Conservation (phyloP, 2,329 filamentous ascomycete genomes). For the Saccharata proteae region DNA sequence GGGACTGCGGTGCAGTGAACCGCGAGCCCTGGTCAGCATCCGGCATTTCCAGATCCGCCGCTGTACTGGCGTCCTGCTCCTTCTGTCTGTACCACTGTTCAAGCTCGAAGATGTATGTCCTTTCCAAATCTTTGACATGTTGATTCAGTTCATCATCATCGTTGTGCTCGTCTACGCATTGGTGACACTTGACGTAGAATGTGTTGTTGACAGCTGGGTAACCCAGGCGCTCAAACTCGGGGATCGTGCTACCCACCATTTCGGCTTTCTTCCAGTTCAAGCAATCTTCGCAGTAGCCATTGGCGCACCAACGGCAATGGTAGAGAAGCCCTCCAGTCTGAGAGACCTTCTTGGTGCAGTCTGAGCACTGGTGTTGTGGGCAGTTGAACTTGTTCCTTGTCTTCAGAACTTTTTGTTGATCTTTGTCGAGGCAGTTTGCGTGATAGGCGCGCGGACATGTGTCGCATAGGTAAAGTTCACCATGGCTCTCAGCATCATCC, state of each 20-base stretch:
- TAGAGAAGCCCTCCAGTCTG: constrained; percentile 38
- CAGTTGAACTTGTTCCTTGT: constrained; percentile 41
- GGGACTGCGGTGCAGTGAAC: too few relatives aligned
- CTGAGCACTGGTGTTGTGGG: constrained; percentile 42
- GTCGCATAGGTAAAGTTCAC: constrained; percentile 36
- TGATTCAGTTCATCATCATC: constrained; percentile 9
- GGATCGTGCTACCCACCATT: constrained; percentile 40
- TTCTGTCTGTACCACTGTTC: too few relatives aligned
- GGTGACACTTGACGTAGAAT: constrained; percentile 41
- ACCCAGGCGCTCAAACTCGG: constrained; percentile 40
- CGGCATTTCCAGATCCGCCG: too few relatives aligned
- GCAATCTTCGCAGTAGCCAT: constrained; percentile 47
- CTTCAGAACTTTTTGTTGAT: constrained; percentile 19
- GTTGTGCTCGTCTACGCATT: constrained; percentile 21
- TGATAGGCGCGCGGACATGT: constrained; percentile 46
- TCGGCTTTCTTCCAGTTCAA: constrained; percentile 39
- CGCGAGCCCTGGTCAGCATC: too few relatives aligned
- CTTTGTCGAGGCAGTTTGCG: constrained; percentile 32
- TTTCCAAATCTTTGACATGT: too few relatives aligned
- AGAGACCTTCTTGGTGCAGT: constrained; percentile 40
- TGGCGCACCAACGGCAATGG: constrained; percentile 44
- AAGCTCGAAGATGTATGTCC: too few relatives aligned
- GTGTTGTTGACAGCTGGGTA: constrained; percentile 31
- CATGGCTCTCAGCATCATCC: too few relatives aligned
- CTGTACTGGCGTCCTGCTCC: too few relatives aligned